Base-by-base conservation (phyloP, 352 stramenopile genomes). In the Globisporangium carolinianum region DNA sequence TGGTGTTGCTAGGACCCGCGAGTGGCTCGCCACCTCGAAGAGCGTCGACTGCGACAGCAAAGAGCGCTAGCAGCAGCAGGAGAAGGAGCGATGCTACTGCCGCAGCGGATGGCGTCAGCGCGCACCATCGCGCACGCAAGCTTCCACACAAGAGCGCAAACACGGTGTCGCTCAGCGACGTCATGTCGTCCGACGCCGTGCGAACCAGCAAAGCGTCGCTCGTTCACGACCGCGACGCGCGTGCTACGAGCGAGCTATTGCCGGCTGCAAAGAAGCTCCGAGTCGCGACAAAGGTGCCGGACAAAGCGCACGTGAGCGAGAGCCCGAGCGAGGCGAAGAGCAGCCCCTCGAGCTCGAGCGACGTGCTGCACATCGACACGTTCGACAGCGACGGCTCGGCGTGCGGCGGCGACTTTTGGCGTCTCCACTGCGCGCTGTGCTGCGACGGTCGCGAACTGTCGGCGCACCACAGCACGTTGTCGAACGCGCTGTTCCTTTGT, bases 381-480 rank as follows among this genome's bases (percentile, higher is more conserved):
- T 72, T 78, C 8, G 65, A 66, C 35, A 67, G 69, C 41, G 60
- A 65, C 47, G 59, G 32, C 11, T 65, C 56, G 11, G 55, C 53
- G n/a, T 18, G 39, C 47, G 38, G 36, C 15, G 6, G 51, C 35
- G 70, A 75, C 38, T 76, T 76, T 48, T 79, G 71, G 71, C 72
- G 65, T 36, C 60, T 75, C 18, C 68, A 83, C 61, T 94, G 83
- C 57, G 83, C 79, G 55, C 65, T 94, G n/a, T 94, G 83, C 66
- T 84, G 73, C 49, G 61, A 73, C 54, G 62, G 60, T 53, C 71
- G 51, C 51, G 45, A 73, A 37, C 50, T 52, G 58, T 66, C 66
- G 63, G 37, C 42, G n/a, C 57, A 75, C 51, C 57, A 75, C 51
- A 63, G 45, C 53, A 37, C 66, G 10, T 6, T 46, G 46, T 54